Evolutionary conservation across 1,284 basidiomycete species (phyloP), one percentile per base, ranked within the genome.

Genomic region (Papiliotrema flavescens): DNA sequence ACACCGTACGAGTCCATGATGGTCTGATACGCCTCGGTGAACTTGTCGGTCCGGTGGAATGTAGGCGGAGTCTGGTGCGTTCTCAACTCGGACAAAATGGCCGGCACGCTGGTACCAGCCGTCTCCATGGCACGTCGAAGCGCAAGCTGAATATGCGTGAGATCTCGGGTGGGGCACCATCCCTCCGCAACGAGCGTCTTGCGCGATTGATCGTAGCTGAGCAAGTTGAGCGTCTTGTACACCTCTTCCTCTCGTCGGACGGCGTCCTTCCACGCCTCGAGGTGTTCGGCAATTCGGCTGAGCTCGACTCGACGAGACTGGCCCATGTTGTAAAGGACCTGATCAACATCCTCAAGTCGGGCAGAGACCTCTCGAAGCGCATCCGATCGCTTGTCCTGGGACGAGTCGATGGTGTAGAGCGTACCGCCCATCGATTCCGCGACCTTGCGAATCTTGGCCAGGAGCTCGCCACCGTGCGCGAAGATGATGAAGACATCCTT

Each of bases 401-500:
- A 93, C 43, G 92, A 82, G 74, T 98, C 95, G 72, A 99, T 95
- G 35, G 93, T 91, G 79, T 95, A 98, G 54, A 98, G 81, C 0
- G 92, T 96, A 2, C 89, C 96, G 45, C 96, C 94, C 90, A 98
- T 97, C 32, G 90, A 94, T 78, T 98, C 96, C 44, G 93, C 89
- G 59, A 99, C 91, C 77, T 95, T 98, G 73, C 95, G 90, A 71
- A 99, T 98, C 83, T 98, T 99, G 65, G 89, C 84, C 28, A 98
- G 85, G 20, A 98, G 82, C 41, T 89, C 87, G 47, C 91, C 85
- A 35, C 96, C 96, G 68, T 99, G 96, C 0, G 95, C 96, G 70
- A 99, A 99, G 76, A 99, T 98, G 80, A 99, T 96, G 80, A 99
- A 99, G 42, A 98, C 96, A 65, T 98, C 94, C 83, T 98, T 99